Evolutionary conservation across 257 asterid species (phyloP).

Genomic region (Perilla frutescens): DNA sequence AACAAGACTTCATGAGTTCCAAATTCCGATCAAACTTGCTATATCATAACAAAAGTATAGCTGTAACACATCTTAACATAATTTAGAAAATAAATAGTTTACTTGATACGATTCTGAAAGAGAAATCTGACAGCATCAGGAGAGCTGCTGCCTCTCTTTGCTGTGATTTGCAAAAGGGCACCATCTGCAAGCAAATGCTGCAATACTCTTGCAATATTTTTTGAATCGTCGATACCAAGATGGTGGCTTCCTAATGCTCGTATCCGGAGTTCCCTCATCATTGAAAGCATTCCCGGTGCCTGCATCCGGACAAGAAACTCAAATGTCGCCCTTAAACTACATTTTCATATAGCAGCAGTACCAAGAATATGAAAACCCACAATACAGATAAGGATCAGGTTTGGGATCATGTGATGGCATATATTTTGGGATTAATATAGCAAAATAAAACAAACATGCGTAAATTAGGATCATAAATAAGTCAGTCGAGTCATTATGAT

Average conservation of each 20-base stretch:
- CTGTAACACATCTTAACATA: no score
- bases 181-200: slow-evolving; percentile 80
- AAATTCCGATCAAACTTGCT: no score
- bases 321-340: neutral
- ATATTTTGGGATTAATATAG: no score
- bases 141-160: slow-evolving; percentile 52
- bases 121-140: slow-evolving; percentile 56
- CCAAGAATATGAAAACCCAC: neutral
- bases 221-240: slow-evolving; percentile 90
- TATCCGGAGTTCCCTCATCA: slow-evolving; percentile 82
- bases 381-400: no score
- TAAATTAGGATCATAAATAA: no score
- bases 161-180: slow-evolving; percentile 85
- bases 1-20: no score
- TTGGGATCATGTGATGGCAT: no score
- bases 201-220: slow-evolving; percentile 77
- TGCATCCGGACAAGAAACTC: slow-evolving; percentile 36
- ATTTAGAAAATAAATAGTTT: neutral
- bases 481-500: no score
- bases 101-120: slow-evolving; percentile 62
- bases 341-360: neutral
- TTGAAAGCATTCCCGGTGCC: slow-evolving; percentile 92
- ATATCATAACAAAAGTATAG: no score
- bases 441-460: no score
- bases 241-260: slow-evolving; percentile 80